Evolutionary conservation across 2,329 filamentous ascomycete species (phyloP).

Genomic region (Ophiostoma montium): DNA sequence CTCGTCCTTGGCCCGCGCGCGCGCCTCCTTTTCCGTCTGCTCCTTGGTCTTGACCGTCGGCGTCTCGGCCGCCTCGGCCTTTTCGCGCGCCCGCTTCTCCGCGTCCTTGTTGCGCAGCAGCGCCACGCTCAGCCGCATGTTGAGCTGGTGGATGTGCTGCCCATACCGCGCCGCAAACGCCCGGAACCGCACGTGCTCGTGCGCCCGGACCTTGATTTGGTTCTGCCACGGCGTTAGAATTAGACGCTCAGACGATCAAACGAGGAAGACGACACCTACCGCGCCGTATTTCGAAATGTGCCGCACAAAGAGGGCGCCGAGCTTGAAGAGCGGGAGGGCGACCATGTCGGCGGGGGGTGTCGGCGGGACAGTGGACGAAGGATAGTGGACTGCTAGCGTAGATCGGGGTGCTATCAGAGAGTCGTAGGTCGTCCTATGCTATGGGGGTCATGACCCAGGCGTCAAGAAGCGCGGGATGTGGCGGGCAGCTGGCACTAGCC

Average conservation of each 20-base stretch:
- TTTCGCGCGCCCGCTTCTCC: conserved; percentile 44
- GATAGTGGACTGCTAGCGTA: not conserved
- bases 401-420: too few relatives aligned
- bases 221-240: conserved; percentile 30
- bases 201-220: conserved; percentile 50
- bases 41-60: conserved; percentile 53
- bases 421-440: too few relatives aligned
- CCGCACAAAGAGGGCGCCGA: conserved; percentile 47
- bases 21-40: conserved; percentile 36
- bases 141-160: conserved; percentile 50
- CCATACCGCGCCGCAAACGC: conserved; percentile 46
- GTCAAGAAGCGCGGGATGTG: too few relatives aligned
- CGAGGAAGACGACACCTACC: conserved; percentile 27
- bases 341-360: conserved; percentile 34
- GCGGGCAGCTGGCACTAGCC: too few relatives aligned
- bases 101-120: conserved; percentile 42
- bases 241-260: not conserved
- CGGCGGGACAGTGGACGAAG: not conserved
- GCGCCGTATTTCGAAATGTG: conserved; percentile 57
- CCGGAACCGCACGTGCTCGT: conserved; percentile 49
- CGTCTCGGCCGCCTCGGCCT: conserved; percentile 46
- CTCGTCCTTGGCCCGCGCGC: conserved; percentile 34
- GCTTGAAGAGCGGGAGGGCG: conserved; percentile 52
- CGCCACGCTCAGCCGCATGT: conserved; percentile 50
- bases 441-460: too few relatives aligned